These are phyloP conservation scores for Russula abietina DNA, from an alignment of 768 basidiomycete genomes.

Conservation along the genomic window DNA sequence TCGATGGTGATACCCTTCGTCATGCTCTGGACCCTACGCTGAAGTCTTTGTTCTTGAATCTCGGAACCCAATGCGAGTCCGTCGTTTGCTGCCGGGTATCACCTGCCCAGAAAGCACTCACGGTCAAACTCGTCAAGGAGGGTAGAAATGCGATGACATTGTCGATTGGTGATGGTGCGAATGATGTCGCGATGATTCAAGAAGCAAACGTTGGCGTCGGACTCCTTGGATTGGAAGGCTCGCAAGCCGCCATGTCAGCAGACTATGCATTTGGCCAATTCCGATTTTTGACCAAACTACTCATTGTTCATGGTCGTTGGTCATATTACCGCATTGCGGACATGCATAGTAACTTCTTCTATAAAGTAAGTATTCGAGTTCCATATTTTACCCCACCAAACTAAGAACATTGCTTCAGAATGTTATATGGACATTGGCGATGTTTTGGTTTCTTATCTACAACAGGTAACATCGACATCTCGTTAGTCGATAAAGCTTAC, in stretches of 20 bases:
- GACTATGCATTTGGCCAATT: constrained; percentile 99
- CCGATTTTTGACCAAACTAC: constrained; percentile 82
- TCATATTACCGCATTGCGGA: constrained; percentile 94
- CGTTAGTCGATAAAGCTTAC: constrained; percentile 21
- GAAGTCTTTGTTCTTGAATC: constrained; percentile 81
- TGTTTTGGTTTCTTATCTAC: constrained; percentile 92
- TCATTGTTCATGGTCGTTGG: constrained; percentile 95
- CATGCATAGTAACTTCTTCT: constrained; percentile 98
- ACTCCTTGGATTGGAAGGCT: constrained; percentile 88
- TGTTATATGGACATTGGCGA: constrained; percentile 86
- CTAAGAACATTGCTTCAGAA: constrained; percentile 43
- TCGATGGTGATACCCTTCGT: constrained; percentile 89
- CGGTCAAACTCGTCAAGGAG: constrained; percentile 93
- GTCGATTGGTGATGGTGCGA: constrained; percentile 95
- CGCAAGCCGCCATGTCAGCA: constrained; percentile 98
- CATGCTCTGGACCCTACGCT: constrained; percentile 72
- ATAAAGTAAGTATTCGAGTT: constrained; percentile 59
- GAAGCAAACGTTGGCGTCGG: constrained; percentile 98
- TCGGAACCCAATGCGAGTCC: constrained; percentile 94
- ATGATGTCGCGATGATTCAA: constrained; percentile 99
- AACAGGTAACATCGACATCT: constrained; percentile 54
- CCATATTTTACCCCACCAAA: constrained; percentile 3
- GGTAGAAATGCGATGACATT: constrained; percentile 94
- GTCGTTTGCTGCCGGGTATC: constrained; percentile 98
- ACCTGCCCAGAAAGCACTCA: constrained; percentile 96